Conservation (phyloP, 2,329 filamentous ascomycete genomes). For the Phyllosticta citriasiana region DNA sequence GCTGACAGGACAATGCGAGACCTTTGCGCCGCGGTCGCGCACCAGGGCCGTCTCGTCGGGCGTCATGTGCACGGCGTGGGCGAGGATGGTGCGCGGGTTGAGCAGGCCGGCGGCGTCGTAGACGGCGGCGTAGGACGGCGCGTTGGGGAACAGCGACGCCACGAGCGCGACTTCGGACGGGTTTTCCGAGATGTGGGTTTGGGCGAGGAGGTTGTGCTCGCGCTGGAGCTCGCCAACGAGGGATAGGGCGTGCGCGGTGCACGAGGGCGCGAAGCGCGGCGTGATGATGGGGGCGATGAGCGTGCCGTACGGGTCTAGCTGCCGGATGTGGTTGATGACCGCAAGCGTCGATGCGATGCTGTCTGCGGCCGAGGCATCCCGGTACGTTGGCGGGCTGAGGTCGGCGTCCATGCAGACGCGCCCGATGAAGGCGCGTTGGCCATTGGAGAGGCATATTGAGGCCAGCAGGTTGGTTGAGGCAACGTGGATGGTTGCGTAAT, state of each 20-base stretch:
- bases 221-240: conserved; percentile 55
- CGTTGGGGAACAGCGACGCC: conserved; percentile 54
- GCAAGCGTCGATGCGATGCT: conserved; percentile 44
- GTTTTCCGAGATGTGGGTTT: conserved; percentile 90
- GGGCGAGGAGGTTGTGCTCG: conserved; percentile 56
- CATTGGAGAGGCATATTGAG: conserved; percentile 64
- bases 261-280: conserved; percentile 50
- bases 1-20: conserved; percentile 79
- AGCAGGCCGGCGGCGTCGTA: conserved; percentile 69
- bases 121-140: conserved; percentile 58
- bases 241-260: conserved; percentile 45
- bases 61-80: conserved; percentile 71
- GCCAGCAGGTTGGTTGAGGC: conserved; percentile 84
- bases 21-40: conserved; percentile 49
- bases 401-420: conserved; percentile 77
- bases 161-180: conserved; percentile 63
- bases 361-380: conserved; percentile 55
- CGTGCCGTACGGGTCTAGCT: conserved; percentile 53
- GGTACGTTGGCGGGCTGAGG: conserved; percentile 63
- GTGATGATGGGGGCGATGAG: conserved; percentile 76
- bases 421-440: conserved; percentile 85
- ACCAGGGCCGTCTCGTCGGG: conserved; percentile 58
- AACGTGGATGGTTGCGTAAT: conserved; percentile 86
- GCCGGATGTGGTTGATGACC: conserved; percentile 47
- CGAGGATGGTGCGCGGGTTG: conserved; percentile 64